Conservation (phyloP, 768 basidiomycete species). For the Boletus subcaerulescens region DNA sequence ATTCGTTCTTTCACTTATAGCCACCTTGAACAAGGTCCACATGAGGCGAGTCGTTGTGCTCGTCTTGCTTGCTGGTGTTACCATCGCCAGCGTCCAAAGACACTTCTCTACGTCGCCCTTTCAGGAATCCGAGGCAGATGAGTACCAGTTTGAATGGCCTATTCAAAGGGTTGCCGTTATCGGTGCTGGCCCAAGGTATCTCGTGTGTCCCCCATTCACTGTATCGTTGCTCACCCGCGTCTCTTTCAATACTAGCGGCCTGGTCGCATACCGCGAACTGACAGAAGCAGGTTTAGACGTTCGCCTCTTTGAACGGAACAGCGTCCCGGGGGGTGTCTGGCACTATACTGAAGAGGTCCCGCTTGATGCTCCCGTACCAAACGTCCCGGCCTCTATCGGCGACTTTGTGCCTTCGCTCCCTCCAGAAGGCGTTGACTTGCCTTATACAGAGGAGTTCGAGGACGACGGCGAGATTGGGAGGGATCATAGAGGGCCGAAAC, state of each 20-base stretch:
- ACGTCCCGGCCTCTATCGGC: background rate
- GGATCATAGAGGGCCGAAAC: slow-evolving; percentile 11
- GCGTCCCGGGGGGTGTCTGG: slow-evolving; percentile 12
- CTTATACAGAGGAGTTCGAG: slow-evolving; percentile 9
- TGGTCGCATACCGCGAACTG: slow-evolving; percentile 13
- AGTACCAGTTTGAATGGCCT: slow-evolving; percentile 12
- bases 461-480: slow-evolving; percentile 3
- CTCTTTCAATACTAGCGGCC: slow-evolving; percentile 7
- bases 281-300: slow-evolving; percentile 15
- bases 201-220: background rate
- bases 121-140: background rate
- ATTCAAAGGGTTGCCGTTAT: slow-evolving; percentile 14
- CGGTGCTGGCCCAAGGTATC: slow-evolving; percentile 17
- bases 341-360: slow-evolving; percentile 17
- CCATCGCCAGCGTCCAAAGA: background rate
- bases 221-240: background rate
- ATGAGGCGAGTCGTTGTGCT: background rate
- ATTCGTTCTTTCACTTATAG: no score
- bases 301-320: slow-evolving; percentile 17
- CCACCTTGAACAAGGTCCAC: no score
- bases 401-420: slow-evolving; percentile 16
- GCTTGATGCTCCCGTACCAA: slow-evolving; percentile 10
- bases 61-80: background rate
- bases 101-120: background rate
- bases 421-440: slow-evolving; percentile 1